Base-by-base conservation (phyloP, 116 monocot genomes). In the Phalaenopsis hybrid region DNA sequence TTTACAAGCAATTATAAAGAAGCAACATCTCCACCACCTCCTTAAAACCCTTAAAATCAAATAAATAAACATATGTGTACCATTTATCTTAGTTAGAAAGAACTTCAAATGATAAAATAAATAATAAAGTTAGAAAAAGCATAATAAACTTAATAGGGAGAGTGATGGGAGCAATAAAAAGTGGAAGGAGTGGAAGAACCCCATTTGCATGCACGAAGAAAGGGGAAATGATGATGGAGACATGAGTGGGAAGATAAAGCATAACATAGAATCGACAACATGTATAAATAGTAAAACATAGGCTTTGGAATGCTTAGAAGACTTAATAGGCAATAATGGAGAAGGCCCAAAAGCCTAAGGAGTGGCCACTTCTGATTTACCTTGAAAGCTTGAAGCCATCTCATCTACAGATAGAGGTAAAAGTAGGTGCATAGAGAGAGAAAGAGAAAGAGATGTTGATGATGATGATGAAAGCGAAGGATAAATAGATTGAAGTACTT, bases 201-300 rank as follows among this genome's bases (percentile, higher is more conserved):
- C 48, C 45, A 48, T 45, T 20, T 45, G 76, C 76, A 50, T 21
- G 17, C 76, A 21, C 48, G 76, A 9, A 50, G 18, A 77, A 50
- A 50, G 50, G 48, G 50, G 48, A 34, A 77, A 77, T 48, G 45
- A 49, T 44, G 76, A 76, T 44, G 46, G 76, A 5, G 49, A 76
- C 48, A 48, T 46, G n/a, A 3, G 76, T 77, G 76, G 55, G 16
- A 55, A 55, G 55, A 55, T 55, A 55, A 55, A 55, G 16, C 15
- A 55, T 55, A 55, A 55, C 16, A 23, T 77, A 8, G 17, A 45
- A 48, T 25, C 49, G 76, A 77, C 76, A 49, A 49, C 76, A 77
- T 77, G 48, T 25, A 77, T 49, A 77, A 48, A 77, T 21, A 50
- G 76, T 77, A 49, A 50, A 21, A 46, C 20, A 18, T 45, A 25